Evolutionary conservation across 2,329 filamentous ascomycete species (phyloP), one percentile per base, ranked within the genome.

Genomic region (Dryadomyces quercus-mongolicae): DNA sequence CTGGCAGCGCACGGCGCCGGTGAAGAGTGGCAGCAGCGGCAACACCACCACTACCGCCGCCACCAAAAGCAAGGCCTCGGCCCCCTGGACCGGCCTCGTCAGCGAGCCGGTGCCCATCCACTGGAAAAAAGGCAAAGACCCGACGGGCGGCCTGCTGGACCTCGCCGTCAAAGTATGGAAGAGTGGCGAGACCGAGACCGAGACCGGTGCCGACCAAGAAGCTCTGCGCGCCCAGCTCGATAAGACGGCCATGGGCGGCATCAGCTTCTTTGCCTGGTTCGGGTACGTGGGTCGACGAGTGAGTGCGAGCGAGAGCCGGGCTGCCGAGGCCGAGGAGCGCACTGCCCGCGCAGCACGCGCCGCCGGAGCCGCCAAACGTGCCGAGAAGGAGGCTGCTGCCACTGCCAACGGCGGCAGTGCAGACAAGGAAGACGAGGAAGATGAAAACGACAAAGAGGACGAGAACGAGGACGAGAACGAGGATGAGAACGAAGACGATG

Each of bases 191-290:
- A 16, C 6, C 15, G 45, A 22, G 22, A 49, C 10, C 45, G 12
- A 36, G 3, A 70, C 4, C 25, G 10, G 20, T 1, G 36, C 34
- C 13, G 49, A 3, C 49, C 70, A 74, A 62, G 72, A 71, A 6
- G 42, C 42, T 8, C 51, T 52, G 9, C 43, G 18, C 13, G 43
- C 42, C 61, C 76, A 77, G 71, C 80, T 78, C 57, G 75, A 81
- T 60, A 71, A 73, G 59, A 82, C 77, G 16, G 78, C 80, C 49
- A 76, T 86, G 58, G 81, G 80, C 48, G 82, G 78, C 6, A 66
- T 83, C 51, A 90, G 85, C 70, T 95, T 96, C 77, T 96, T 96
- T 67, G 81, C 83, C 55, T 93, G 85, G 79, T 96, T 96, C 67
- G 88, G 85, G 53, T 96, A 84, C 73, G 81, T 77, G 58, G 88